A percentile compares a stretch with the other conserved stretches of the same genome.
Conservation (phyloP, 1,284 basidiomycete genomes). For the Ustilago shanxiensis region DNA sequence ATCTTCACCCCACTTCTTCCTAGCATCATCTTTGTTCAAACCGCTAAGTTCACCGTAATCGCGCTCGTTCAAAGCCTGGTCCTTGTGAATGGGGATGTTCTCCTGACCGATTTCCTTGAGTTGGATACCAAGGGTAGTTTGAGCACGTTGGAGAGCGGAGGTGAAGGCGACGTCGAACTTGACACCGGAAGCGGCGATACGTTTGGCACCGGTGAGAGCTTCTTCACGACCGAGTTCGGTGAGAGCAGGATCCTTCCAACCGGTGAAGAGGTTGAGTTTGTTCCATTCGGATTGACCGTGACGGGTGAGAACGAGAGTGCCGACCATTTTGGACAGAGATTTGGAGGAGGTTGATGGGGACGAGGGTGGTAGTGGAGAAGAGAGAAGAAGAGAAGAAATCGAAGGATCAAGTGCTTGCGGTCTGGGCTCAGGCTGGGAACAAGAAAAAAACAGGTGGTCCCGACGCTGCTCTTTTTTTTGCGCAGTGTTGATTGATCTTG, state of each 20-base stretch:
- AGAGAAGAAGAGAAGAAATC: not conserved
- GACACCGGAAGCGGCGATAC: constrained; percentile 68
- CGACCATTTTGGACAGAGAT: constrained; percentile 42
- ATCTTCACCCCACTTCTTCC: constrained; percentile 72
- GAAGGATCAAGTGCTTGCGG: no score
- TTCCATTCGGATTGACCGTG: constrained; percentile 71
- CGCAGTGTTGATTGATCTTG: not conserved
- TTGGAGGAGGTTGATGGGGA: not conserved
- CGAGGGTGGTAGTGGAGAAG: not conserved
- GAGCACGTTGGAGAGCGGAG: constrained; percentile 71
- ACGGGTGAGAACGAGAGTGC: constrained; percentile 69
- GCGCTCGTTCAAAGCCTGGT: constrained; percentile 72
- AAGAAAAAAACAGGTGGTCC: no score
- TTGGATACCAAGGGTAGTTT: constrained; percentile 71
- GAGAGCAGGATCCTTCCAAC: constrained; percentile 70
- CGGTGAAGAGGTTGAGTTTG: constrained; percentile 70
- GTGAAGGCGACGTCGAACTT: constrained; percentile 71
- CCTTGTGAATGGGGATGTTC: constrained; percentile 67
- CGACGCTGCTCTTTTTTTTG: not conserved
- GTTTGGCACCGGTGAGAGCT: constrained; percentile 67
- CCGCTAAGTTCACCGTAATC: constrained; percentile 72
- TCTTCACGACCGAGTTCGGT: constrained; percentile 68
- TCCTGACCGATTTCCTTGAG: constrained; percentile 71
- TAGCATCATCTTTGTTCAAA: constrained; percentile 72
- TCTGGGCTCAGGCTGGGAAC: no score